Conservation (phyloP, 192 early-diverging fungal genomes). For the Entophlyctis luteolus region DNA sequence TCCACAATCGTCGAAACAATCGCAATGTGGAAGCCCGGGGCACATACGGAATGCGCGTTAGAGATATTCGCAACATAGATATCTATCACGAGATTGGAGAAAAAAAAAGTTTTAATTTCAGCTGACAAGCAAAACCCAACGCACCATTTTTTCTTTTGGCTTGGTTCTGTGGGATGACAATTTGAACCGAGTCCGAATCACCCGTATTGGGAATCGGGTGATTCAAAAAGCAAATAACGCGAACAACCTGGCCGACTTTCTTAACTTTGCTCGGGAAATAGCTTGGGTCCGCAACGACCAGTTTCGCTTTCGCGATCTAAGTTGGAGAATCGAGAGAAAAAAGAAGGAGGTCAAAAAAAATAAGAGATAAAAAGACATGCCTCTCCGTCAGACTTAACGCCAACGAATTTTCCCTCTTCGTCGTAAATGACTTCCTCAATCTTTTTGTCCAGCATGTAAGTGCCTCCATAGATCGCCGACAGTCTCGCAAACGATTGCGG, state of each 20-base stretch:
- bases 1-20: conserved; percentile 97
- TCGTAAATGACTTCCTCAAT: conserved; percentile 83
- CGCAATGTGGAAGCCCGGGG: conserved; percentile 83
- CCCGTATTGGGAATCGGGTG: conserved; percentile 87
- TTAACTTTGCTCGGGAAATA: conserved; percentile 82
- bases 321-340: neutral
- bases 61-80: conserved; percentile 94
- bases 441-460: conserved; percentile 94
- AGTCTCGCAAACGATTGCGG: conserved; percentile 98
- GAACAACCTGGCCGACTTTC: conserved; percentile 81
- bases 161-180: conserved; percentile 98
- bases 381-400: conserved; percentile 87
- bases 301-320: conserved; percentile 70
- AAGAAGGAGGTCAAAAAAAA: conserved; percentile 10
- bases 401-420: conserved; percentile 77
- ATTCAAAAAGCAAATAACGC: conserved; percentile 91
- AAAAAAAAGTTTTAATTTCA: neutral
- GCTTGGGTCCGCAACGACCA: conserved; percentile 94
- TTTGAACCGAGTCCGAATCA: conserved; percentile 83
- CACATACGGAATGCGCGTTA: conserved; percentile 84
- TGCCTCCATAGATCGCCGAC: conserved; percentile 97
- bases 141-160: conserved; percentile 77
- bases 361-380: conserved; percentile 24
- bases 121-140: neutral
- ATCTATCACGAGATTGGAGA: conserved; percentile 49